Evolutionary conservation across 371 early-diverging fungal genomes (phyloP).

Genomic region (Saksenaea vasiformis): DNA sequence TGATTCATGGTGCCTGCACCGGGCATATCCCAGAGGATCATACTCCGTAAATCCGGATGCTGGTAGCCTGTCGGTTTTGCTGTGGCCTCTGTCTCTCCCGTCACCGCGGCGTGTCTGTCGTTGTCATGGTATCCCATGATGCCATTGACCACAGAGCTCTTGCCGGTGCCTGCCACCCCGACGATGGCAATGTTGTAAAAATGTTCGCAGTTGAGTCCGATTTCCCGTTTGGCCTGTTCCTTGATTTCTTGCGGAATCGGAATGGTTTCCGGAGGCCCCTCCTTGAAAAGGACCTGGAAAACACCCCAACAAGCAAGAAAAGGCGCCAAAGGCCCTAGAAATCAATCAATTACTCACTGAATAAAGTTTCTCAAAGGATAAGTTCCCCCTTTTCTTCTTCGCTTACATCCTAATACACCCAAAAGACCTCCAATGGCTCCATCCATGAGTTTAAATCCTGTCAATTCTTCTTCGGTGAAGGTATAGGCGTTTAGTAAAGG

Average conservation of each 20-base stretch:
- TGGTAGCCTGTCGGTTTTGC: slow-evolving; percentile 30
- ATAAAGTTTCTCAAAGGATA: too few species aligned
- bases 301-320: slow-evolving; percentile 47
- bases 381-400: background rate
- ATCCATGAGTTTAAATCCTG: slow-evolving; percentile 42
- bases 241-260: slow-evolving; percentile 31
- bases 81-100: slow-evolving; percentile 49
- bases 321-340: slow-evolving; percentile 55
- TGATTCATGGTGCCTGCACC: slow-evolving; percentile 46
- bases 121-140: slow-evolving; percentile 44
- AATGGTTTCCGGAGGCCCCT: slow-evolving; percentile 32
- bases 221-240: slow-evolving; percentile 28
- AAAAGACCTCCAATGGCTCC: slow-evolving; percentile 48
- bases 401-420: slow-evolving; percentile 50
- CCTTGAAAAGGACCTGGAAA: slow-evolving; percentile 41
- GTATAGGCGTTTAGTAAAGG: slow-evolving; percentile 47
- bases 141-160: slow-evolving; percentile 53
- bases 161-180: slow-evolving; percentile 48
- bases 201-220: slow-evolving; percentile 35
- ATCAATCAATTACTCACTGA: too few species aligned
- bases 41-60: slow-evolving; percentile 45
- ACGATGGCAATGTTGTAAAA: slow-evolving; percentile 51
- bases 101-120: slow-evolving; percentile 31
- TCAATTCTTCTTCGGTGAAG: slow-evolving; percentile 42
- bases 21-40: slow-evolving; percentile 57